Base-by-base conservation (phyloP, 352 stramenopile genomes). In the Globisporangium cederbergense region DNA sequence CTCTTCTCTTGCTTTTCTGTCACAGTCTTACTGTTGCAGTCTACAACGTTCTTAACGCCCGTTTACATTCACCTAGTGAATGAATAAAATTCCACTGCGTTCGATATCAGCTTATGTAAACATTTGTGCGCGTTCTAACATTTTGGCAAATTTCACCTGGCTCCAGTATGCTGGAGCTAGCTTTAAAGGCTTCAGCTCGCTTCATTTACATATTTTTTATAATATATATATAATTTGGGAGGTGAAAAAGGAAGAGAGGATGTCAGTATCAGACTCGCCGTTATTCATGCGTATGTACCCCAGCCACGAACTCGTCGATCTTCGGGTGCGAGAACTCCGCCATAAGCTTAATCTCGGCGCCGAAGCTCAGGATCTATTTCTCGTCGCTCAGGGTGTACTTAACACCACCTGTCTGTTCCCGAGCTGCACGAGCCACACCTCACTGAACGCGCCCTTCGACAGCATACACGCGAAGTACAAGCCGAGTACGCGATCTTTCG, bases 271-370 rank as follows among this genome's bases (percentile, higher is more conserved):
- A 36, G 32, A 8, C 32, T 36, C 32, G 32, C 32, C 32, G 7
- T 36, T 36, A 9, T 36, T 36, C 32, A 36, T 8, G 32, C 32
- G 32, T 8, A 36, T 36, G 32, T 36, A 28, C 25, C 25, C 25
- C 25, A 28, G 25, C 86, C 9, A 93, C 47, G 56, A 95, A 92
- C 67, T 89, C 75, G 60, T 92, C 81, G 63, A 95, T 93, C 68
- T 93, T 93, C 0, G 82, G 81, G 65, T 95, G 86, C 1, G 66
- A 83, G 43, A 95, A 91, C 14, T 71, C 84, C 53, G 82, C 82
- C 83, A 95, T 95, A 65, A 95, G 77, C 77, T 89, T 90, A 72
- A 95, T 93, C 71, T 95, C 86, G 9, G 81, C 81, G 30, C 72
- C 83, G 58, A 95, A 95, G 65, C 81, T 88, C 75, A 92, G 77